Evolutionary conservation across 2,329 filamentous ascomycete species (phyloP), one percentile per base, ranked within the genome.

Genomic region (Botrytis aclada): DNA sequence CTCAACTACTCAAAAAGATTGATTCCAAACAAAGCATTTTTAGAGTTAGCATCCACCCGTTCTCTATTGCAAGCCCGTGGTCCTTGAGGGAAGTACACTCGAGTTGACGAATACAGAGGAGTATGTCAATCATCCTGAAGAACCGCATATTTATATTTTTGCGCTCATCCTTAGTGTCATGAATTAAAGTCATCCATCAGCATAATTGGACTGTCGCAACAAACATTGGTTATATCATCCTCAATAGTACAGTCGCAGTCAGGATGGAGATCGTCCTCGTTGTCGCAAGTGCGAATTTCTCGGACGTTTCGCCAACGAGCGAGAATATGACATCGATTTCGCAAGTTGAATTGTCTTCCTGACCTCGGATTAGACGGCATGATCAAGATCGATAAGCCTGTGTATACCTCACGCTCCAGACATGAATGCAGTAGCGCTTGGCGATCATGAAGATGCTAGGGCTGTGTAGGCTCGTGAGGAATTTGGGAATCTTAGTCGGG

Each of bases 21-120:
- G 75, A 80, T 77, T 4, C 77, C 76, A 5, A 80, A 74, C 18
- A 80, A 73, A 22, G 84, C 81, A 74, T 88, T 86, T 56, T 82
- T 82, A 74, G 84, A 84, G 77, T 85, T 87, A 73, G 87, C 34
- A 1, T 82, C 83, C 22, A 76, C 76, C 0, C 32, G 8, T 60
- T 37, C 32, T 37, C 56, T 60, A 37, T 25, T 34, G 22, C 32
- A 25, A 60, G 56, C 22, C 29, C 10, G 32, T 37, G 32, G 34
- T 37, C 58, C 34, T 61, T 25, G n/a, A 61, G 34, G 20, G 32
- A 20, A 61, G 34, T 37, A 10, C 32, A 32, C 22, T 61, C 20
- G 34, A 20, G 32, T 39, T 61, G 34, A 12, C 34, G 34, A 61
- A 37, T n/a, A 34, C 32, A 25, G 20, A 37, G 14, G 32, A 61